Base-by-base conservation (phyloP, 2,329 filamentous ascomycete genomes). In the Penicillium sp. region DNA sequence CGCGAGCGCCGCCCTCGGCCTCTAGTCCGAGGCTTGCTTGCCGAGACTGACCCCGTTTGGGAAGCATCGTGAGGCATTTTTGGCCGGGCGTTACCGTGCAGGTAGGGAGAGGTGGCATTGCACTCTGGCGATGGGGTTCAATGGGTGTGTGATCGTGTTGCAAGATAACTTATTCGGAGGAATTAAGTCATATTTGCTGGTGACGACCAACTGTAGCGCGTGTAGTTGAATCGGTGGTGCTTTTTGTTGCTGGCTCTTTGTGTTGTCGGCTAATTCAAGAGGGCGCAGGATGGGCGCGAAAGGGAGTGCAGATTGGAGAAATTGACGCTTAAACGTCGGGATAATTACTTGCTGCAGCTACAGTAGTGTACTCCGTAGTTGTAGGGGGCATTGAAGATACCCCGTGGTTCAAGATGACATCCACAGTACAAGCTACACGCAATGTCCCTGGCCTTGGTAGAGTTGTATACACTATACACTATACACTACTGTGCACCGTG, bases 61-160 rank as follows among this genome's bases (percentile, higher is more conserved):
- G 52, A 45, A 34, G 35, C 52, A 72, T 73, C 70, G 69, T 73
- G 71, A 73, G 71, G 71, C 70, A 73, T 73, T 73, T 73, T 71
- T 63, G 38, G 15, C 8, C 15, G 51, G 37, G 51, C 38, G 51
- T 34, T 35, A 5, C n/a, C 38, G 51, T 43, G 51, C 37, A 55
- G 34, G 52, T 12, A 52, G 38, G 7, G 45, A 38, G n/a, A 37
- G 48, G 48, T 54, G 52, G 47, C 17, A 25, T 49, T 37, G 34
- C 37, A 22, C 49, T 31, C 41, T 10, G 37, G 15, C 31, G 47
- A 6, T 25, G 47, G 15, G 47, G 12, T 17, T 31, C 35, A 31
- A 14, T 20, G 47, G 35, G 14, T 39, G 17, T 51, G 31, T 20
- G 34, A 39, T 51, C 31, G 20, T 37, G 34, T 6, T 25, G 34